Evolutionary conservation across 768 basidiomycete species (phyloP), one percentile per base, ranked within the genome.

Genomic region (Rhodosporidiobolus sp.): DNA sequence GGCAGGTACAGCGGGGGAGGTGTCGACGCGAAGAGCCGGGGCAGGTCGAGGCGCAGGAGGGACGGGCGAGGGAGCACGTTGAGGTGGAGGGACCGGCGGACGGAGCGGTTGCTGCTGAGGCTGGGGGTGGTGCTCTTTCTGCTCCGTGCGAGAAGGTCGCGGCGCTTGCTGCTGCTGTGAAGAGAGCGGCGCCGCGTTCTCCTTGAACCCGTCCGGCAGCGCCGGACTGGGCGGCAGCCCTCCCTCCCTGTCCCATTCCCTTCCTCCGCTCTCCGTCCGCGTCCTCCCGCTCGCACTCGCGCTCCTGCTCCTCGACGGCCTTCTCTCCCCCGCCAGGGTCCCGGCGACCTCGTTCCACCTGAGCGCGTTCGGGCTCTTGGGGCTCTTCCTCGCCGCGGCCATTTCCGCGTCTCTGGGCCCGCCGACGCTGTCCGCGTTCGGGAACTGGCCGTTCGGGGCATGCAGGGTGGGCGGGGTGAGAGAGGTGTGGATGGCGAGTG

Each of bases 281-380:
- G 49, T 24, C 62, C 4, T 0, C 34, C 20, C 28, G 19, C 17
- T 48, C 48, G 22, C 26, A n/a, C 50, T 28, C 38, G 8, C 38
- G 24, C 43, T 46, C 30, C 58, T 16, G 28, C 56, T n/a, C 26
- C 26, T 28, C 34, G 52, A 57, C 56, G 22, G 28, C 28, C 43
- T 20, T 46, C 28, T 12, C 32, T 12, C 26, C 19, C n/a, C 32
- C n/a, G 48, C 32, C 9, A 60, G 22, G 19, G 58, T 20, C 16
- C 59, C 59, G 5, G 66, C 49, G 1, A 50, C 56, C 50, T 67
- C 38, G 14, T 20, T 50, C 70, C 70, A 72, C 11, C 70, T 32
- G 26, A 63, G 38, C 48, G 57, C 70, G 70, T 72, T 72, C 24
- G 70, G 70, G 56, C 70, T 72, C 38, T 35, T 56, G 7, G 70